phyloP scores from a whole-genome alignment of 1,139 yeast species.

The Lodderomyces jiufengensis region DNA sequence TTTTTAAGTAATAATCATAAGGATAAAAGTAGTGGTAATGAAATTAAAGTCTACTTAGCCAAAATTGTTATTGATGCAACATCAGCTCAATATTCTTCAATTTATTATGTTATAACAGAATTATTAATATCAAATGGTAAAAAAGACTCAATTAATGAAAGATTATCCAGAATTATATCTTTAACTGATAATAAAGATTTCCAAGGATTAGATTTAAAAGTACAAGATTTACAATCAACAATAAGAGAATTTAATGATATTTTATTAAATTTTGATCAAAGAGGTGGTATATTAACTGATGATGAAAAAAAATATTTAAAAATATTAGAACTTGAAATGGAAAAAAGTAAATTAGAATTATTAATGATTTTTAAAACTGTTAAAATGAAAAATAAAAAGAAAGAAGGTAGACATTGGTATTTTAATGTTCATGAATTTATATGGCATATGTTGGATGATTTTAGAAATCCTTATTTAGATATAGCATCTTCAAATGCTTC shows the following conservation, averaged over 20 bases:
- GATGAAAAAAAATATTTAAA: slow-evolving; percentile 29
- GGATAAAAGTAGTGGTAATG: slow-evolving; percentile 23
- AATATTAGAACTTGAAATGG: slow-evolving; percentile 54
- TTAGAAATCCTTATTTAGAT: slow-evolving; percentile 65
- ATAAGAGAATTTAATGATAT: slow-evolving; percentile 45
- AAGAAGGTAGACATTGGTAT: slow-evolving; percentile 31
- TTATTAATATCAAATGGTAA: slow-evolving; percentile 62
- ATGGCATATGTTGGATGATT: slow-evolving; percentile 64
- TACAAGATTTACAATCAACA: slow-evolving; percentile 53
- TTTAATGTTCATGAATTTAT: slow-evolving; percentile 61
- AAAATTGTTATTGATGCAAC: slow-evolving; percentile 68
- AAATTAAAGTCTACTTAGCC: slow-evolving; percentile 57
- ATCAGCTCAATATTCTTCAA: slow-evolving; percentile 66
- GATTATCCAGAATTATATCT: slow-evolving; percentile 62
- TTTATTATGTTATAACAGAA: slow-evolving; percentile 62
- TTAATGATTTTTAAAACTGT: slow-evolving; percentile 67
- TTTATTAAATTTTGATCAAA: slow-evolving; percentile 41
- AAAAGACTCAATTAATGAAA: slow-evolving; percentile 52
- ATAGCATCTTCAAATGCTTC: slow-evolving; percentile 62
- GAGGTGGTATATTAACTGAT: slow-evolving; percentile 21
- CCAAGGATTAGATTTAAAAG: slow-evolving; percentile 48
- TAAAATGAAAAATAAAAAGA: slow-evolving; percentile 33
- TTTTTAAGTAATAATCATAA: slow-evolving; percentile 24
- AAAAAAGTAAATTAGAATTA: slow-evolving; percentile 55
- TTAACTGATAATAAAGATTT: slow-evolving; percentile 68